Percentiles rank a stretch among this genome's conserved stretches.
phyloP scores from a whole-genome alignment of 202 grass and related monocot species.

The Brachypodium distachyon region DNA sequence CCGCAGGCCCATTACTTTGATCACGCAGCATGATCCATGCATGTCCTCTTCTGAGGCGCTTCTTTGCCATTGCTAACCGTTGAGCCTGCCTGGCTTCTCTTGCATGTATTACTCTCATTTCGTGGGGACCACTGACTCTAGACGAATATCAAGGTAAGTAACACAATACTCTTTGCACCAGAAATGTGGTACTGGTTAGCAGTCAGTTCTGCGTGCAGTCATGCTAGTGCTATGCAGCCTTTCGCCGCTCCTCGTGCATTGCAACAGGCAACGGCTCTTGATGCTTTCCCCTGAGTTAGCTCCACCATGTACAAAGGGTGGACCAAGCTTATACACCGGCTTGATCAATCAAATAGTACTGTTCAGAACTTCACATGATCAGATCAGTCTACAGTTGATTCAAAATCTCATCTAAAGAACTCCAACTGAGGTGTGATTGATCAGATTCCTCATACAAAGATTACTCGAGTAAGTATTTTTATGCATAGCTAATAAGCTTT shows the following conservation, averaged over 20 bases:
- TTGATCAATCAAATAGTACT: not conserved
- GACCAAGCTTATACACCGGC: not conserved
- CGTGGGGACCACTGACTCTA: not conserved
- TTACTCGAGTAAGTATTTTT: not conserved
- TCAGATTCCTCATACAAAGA: not conserved
- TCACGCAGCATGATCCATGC: not conserved
- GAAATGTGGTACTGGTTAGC: not conserved
- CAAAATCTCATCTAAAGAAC: not conserved
- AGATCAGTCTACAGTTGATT: not conserved
- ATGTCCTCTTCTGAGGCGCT: not conserved
- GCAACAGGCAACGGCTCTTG: not conserved
- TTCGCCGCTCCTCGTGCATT: conserved; percentile 39
- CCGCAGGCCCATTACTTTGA: not conserved
- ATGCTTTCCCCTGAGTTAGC: not conserved
- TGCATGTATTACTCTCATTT: not conserved
- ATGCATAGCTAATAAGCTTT: not conserved
- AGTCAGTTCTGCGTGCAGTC: conserved; percentile 8
- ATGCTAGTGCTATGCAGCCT: conserved; percentile 30
- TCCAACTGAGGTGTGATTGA: not conserved
- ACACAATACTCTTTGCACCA: not conserved
- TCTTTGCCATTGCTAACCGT: not conserved
- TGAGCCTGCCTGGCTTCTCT: not conserved
- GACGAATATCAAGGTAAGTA: not conserved
- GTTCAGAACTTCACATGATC: no score
- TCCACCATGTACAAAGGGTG: not conserved